A percentile compares a stretch with the other conserved stretches of the same genome.
phyloP scores from a whole-genome alignment of 2,329 filamentous ascomycete species.

The Penicillium oxalicum region DNA sequence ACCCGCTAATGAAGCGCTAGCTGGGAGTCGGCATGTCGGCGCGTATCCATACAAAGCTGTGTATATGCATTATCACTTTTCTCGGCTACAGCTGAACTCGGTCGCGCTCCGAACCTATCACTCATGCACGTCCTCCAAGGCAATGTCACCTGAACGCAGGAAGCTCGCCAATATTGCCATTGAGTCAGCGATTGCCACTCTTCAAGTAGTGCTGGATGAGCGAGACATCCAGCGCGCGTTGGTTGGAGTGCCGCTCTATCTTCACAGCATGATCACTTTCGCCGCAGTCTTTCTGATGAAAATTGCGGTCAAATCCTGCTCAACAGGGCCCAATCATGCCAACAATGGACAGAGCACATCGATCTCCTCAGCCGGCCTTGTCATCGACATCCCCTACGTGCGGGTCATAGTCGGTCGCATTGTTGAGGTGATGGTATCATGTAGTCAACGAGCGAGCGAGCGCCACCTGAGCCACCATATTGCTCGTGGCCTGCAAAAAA shows the following conservation, averaged over 20 bases:
- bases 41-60: conserved; percentile 48
- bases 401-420: conserved; percentile 31
- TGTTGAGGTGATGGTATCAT: conserved; percentile 35
- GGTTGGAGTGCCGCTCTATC: conserved; percentile 41
- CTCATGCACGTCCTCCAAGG: conserved; percentile 30
- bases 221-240: conserved; percentile 39
- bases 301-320: conserved; percentile 38
- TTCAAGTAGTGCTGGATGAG: conserved; percentile 40
- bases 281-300: conserved; percentile 43
- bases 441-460: conserved; percentile 35
- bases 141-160: conserved; percentile 42
- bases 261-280: conserved; percentile 46
- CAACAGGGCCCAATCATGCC: conserved; percentile 26
- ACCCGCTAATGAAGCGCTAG: conserved; percentile 21
- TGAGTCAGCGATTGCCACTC: conserved; percentile 38
- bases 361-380: conserved; percentile 32
- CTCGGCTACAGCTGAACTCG: conserved; percentile 46
- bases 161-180: conserved; percentile 42
- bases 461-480: conserved; percentile 39
- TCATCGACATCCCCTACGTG: conserved; percentile 32
- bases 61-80: conserved; percentile 48
- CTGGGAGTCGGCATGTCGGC: conserved; percentile 43
- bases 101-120: conserved; percentile 45
- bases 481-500: conserved; percentile 34
- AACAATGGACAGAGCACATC: conserved; percentile 33